These are phyloP conservation scores for Rhodotorula toruloides DNA, from an alignment of 768 basidiomycete genomes.

Conservation along the genomic window DNA sequence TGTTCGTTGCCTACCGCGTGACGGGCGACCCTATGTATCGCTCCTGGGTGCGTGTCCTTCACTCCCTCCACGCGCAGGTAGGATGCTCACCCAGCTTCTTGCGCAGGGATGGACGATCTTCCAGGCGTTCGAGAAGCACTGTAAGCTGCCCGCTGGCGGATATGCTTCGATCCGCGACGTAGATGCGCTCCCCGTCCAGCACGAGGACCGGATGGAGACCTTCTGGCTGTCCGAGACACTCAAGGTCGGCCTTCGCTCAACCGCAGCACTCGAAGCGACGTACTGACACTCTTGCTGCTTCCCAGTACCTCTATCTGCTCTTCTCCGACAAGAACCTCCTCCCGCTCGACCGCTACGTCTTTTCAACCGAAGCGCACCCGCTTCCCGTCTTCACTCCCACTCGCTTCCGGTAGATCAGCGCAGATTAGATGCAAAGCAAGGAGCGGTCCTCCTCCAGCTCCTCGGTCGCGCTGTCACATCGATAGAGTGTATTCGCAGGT, in stretches of 20 bases:
- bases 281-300: too few species aligned
- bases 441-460: too few species aligned
- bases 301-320: slow-evolving; percentile 79
- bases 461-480: too few species aligned
- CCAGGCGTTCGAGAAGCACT: slow-evolving; percentile 78
- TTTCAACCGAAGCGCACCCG: slow-evolving; percentile 71
- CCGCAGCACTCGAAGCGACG: too few species aligned
- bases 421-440: too few species aligned
- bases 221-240: slow-evolving; percentile 86
- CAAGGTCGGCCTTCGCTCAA: too few species aligned
- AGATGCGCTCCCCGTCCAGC: slow-evolving; percentile 62
- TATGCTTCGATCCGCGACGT: slow-evolving; percentile 81
- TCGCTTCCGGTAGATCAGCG: too few species aligned
- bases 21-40: slow-evolving; percentile 79
- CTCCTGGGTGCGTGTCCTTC: slow-evolving; percentile 49
- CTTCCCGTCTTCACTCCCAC: slow-evolving; percentile 31
- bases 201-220: slow-evolving; percentile 91
- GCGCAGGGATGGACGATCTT: slow-evolving; percentile 75
- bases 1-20: slow-evolving; percentile 83
- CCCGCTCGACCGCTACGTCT: slow-evolving; percentile 71
- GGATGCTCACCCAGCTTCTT: too few species aligned
- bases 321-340: slow-evolving; percentile 71
- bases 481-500: too few species aligned
- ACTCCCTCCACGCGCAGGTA: neutral
- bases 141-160: slow-evolving; percentile 62